These are phyloP conservation scores for Akebia trifoliata DNA, from an alignment of 164 flowering plant genomes.

Conservation along the genomic window DNA sequence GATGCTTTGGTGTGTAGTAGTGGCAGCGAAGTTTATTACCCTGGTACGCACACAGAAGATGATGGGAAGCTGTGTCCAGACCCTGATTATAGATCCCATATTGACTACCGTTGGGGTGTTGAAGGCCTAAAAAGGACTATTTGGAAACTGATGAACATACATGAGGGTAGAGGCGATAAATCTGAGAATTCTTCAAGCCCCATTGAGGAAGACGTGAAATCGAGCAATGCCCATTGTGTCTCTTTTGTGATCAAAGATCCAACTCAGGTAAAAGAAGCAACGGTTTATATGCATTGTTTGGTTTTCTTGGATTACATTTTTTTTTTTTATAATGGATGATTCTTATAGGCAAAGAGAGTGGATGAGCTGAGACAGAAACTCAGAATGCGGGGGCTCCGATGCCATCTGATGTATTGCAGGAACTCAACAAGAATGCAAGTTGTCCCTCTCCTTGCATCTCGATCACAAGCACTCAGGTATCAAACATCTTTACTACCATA, in stretches of 20 bases:
- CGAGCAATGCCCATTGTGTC: slow-evolving; percentile 68
- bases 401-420: slow-evolving; percentile 93
- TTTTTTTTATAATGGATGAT: slow-evolving; percentile 1
- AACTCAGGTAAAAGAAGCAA: slow-evolving; percentile 42
- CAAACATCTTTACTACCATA: too few species aligned
- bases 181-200: slow-evolving; percentile 18
- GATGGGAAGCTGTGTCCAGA: slow-evolving; percentile 58
- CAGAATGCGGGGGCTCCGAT: slow-evolving; percentile 88
- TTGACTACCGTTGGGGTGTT: slow-evolving; percentile 87
- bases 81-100: slow-evolving; percentile 77
- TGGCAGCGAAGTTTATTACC: slow-evolving; percentile 90
- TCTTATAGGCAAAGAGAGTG: slow-evolving; percentile 61
- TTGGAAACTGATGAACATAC: slow-evolving; percentile 60
- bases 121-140: slow-evolving; percentile 84
- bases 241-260: slow-evolving; percentile 62
- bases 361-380: slow-evolving; percentile 94
- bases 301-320: not conserved
- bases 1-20: slow-evolving; percentile 90
- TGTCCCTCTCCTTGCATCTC: slow-evolving; percentile 87
- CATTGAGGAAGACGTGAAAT: slow-evolving; percentile 57
- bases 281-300: not conserved
- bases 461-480: slow-evolving; percentile 96
- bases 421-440: slow-evolving; percentile 79
- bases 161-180: slow-evolving; percentile 33
- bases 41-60: slow-evolving; percentile 51